Conservation (phyloP, 2,329 filamentous ascomycete genomes). For the Paecilomyces dactylethromorphus region DNA sequence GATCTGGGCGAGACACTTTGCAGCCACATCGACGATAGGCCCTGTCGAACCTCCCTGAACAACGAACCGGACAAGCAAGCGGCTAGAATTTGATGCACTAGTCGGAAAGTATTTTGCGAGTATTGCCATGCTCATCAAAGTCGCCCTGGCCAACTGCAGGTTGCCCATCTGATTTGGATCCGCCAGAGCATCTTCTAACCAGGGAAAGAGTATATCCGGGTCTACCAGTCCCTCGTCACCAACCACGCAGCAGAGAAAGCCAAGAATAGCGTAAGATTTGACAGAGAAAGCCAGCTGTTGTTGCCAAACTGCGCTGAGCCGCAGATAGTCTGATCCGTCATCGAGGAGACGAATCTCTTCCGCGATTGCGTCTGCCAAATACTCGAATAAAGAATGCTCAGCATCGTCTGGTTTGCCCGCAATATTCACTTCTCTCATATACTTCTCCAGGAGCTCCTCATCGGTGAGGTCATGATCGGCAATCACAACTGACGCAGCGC, state of each 20-base stretch:
- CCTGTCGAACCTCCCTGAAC: constrained; percentile 71
- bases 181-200: constrained; percentile 76
- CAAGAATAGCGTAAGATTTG: constrained; percentile 73
- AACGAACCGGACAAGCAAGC: constrained; percentile 76
- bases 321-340: constrained; percentile 82
- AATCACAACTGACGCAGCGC: constrained; percentile 65
- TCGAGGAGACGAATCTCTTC: constrained; percentile 85
- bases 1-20: constrained; percentile 76
- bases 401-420: constrained; percentile 33
- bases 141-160: constrained; percentile 65
- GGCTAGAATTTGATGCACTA: constrained; percentile 68
- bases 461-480: constrained; percentile 55
- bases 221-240: constrained; percentile 78
- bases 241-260: constrained; percentile 78
- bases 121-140: constrained; percentile 75
- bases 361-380: constrained; percentile 64
- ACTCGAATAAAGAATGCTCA: constrained; percentile 42
- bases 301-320: constrained; percentile 77
- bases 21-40: constrained; percentile 66
- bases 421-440: constrained; percentile 54
- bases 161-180: constrained; percentile 80
- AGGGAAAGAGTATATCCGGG: constrained; percentile 68
- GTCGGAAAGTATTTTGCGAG: constrained; percentile 68
- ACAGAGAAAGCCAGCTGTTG: constrained; percentile 80
- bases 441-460: constrained; percentile 64